phyloP scores from a whole-genome alignment of 129 eudicot species.

The Lactuca saligna region DNA sequence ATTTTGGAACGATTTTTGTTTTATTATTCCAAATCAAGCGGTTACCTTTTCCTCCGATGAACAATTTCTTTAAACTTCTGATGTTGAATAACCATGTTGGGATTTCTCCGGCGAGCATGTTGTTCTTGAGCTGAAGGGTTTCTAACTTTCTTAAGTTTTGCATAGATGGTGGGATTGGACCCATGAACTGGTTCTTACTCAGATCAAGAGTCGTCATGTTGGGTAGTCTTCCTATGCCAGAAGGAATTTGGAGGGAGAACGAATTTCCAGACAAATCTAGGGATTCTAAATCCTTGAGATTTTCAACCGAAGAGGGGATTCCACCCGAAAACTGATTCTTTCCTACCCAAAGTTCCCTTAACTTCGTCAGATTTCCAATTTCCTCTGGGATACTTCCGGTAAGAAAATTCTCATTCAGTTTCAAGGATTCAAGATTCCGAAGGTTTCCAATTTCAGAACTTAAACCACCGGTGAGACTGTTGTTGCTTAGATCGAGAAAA shows the following conservation, averaged over 20 bases:
- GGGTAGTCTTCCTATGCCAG: conserved; percentile 33
- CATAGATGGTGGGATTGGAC: conserved; percentile 44
- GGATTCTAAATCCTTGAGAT: conserved; percentile 34
- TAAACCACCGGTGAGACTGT: conserved; percentile 36
- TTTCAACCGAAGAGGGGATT: conserved; percentile 36
- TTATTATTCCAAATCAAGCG: conserved; percentile 48
- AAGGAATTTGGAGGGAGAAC: conserved; percentile 40
- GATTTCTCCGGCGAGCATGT: conserved; percentile 50
- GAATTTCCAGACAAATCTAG: conserved; percentile 43
- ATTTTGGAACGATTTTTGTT: conserved; percentile 45
- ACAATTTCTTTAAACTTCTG: conserved; percentile 35
- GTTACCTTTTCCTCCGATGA: conserved; percentile 49
- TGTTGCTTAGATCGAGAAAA: conserved; percentile 45
- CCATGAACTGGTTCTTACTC: conserved; percentile 45
- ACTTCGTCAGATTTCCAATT: conserved; percentile 45
- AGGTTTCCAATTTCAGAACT: conserved; percentile 41
- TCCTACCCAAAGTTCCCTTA: conserved; percentile 36
- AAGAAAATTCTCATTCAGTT: conserved; percentile 43
- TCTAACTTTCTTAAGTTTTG: conserved; percentile 37
- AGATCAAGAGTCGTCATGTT: conserved; percentile 45
- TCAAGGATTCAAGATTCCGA: conserved; percentile 30
- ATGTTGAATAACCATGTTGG: conserved; percentile 52
- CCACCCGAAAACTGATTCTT: conserved; percentile 43
- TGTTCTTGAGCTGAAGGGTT: conserved; percentile 38
- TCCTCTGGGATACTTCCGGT: conserved; percentile 36